A percentile compares a stretch with the other conserved stretches of the same genome.
These are phyloP conservation scores for Leishmania gerbilli DNA, from an alignment of 208 protist genomes.

Conservation along the genomic window DNA sequence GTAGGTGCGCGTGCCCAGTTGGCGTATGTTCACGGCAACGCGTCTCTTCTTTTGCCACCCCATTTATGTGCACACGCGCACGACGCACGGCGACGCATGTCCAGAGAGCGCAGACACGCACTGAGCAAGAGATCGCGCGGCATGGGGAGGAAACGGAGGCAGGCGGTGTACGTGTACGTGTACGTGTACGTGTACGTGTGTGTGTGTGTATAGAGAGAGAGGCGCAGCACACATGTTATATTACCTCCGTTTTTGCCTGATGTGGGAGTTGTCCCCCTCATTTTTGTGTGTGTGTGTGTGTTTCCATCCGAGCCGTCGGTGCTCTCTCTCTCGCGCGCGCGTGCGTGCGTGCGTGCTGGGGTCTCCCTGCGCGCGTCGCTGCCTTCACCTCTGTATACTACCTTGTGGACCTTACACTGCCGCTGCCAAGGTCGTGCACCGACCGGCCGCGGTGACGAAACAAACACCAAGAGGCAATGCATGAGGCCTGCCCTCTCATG, in stretches of 20 bases:
- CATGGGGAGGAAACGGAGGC: neutral
- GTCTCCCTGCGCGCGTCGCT: too few species aligned
- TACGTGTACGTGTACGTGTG: neutral
- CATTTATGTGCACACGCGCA: neutral
- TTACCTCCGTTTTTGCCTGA: too few species aligned
- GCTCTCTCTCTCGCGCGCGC: too few species aligned
- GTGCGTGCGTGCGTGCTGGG: too few species aligned
- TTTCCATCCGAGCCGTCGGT: neutral
- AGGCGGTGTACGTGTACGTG: neutral
- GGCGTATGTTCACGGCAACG: neutral
- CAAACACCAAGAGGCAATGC: neutral
- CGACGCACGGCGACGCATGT: neutral
- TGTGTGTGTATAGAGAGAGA: neutral
- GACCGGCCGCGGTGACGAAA: neutral
- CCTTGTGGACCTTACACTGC: neutral
- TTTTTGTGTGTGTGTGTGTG: neutral
- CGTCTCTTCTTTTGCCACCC: neutral
- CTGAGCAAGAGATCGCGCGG: neutral
- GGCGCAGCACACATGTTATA: neutral
- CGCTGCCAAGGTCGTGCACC: too few species aligned
- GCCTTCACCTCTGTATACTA: too few species aligned
- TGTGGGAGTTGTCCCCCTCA: neutral
- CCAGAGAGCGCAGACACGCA: neutral
- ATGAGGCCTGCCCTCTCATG: neutral
- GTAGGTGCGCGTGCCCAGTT: neutral